Evolutionary conservation across 495 filamentous ascomycete species (phyloP), one percentile per base, ranked within the genome.

Genomic region (Aspergillus nidulans): DNA sequence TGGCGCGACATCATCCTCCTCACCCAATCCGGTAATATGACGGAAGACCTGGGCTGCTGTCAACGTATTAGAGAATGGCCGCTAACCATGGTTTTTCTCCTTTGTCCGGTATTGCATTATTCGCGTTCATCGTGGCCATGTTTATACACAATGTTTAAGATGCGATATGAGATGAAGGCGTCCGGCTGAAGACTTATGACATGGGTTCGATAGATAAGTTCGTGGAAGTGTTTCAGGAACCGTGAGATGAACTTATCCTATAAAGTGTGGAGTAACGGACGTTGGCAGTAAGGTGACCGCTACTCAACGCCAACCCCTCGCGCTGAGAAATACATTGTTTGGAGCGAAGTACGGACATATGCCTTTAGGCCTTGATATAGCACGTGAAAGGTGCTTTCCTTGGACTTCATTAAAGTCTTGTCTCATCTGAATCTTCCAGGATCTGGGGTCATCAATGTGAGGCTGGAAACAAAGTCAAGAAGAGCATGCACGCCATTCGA

Each of bases 21-120:
- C 41, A 18, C 62, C 53, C 55, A 32, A 43, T 64, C 32, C n/a
- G 56, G 62, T 57, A 61, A 64, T 61, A 61, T 64, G 60, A 49
- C 47, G 20, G 28, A 25, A 2, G 10, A 1, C 21, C 21, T 20
- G 19, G 5, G 4, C 5, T 28, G 26, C 26, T 9, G 26, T 4
- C 26, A 28, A 28, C 9, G 3, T 23, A 19, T 18, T 18, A 18
- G n/a, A 19, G 4, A 23, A 23, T 7, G 13, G 8, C 10, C 21
- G 5, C 19, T 41, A n/a, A n/a, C 43, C 13, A 26, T 25, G 30
- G 7, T 18, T 47, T 3, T 47, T 19, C 9, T 6, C 6, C 4
- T 6, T 25, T 13, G 7, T 15, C 3, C 10, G 2, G 12, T n/a
- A 13, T 20, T 28, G 12, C 43, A 23, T 32, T 30, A 10, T 34